Conservation (phyloP, 2,329 filamentous ascomycete genomes). For the Ophiostoma pallidulum region DNA sequence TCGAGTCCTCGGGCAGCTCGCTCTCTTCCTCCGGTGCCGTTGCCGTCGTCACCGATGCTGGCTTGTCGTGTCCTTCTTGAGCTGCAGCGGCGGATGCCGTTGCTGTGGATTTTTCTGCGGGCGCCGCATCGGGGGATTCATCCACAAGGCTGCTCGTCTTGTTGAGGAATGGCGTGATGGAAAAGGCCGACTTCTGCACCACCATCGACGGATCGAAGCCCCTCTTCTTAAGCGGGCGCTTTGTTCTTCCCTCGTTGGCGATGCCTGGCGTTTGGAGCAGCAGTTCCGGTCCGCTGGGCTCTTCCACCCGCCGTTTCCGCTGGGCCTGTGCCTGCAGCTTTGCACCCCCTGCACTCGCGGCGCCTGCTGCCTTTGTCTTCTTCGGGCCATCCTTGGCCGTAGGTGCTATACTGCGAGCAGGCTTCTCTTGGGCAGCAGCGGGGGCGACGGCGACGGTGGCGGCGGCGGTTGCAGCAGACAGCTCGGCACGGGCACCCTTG, state of each 20-base stretch:
- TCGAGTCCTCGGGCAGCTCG: constrained; percentile 14
- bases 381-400: constrained; percentile 7
- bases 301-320: constrained; percentile 38
- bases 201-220: constrained; percentile 49
- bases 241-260: constrained; percentile 22
- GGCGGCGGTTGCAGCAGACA: constrained; percentile 23
- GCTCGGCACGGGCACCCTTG: constrained; percentile 47
- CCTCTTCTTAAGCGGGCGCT: constrained; percentile 44
- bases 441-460: too few relatives aligned
- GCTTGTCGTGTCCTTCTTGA: not conserved
- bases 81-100: not conserved
- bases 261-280: constrained; percentile 35
- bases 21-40: constrained; percentile 15
- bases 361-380: constrained; percentile 20
- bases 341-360: constrained; percentile 21
- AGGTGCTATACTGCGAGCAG: constrained; percentile 24
- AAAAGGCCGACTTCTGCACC: constrained; percentile 86
- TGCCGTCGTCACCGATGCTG: not conserved
- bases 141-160: constrained; percentile 44
- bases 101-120: not conserved
- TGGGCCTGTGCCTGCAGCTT: constrained; percentile 23
- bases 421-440: constrained; percentile 26
- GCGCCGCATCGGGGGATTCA: constrained; percentile 21
- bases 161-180: constrained; percentile 88
- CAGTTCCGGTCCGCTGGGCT: constrained; percentile 37